A percentile compares a stretch with the other conserved stretches of the same genome.
Evolutionary conservation across 2,329 filamentous ascomycete genomes (phyloP).

Genomic region (Neocatenulostroma microsporum): DNA sequence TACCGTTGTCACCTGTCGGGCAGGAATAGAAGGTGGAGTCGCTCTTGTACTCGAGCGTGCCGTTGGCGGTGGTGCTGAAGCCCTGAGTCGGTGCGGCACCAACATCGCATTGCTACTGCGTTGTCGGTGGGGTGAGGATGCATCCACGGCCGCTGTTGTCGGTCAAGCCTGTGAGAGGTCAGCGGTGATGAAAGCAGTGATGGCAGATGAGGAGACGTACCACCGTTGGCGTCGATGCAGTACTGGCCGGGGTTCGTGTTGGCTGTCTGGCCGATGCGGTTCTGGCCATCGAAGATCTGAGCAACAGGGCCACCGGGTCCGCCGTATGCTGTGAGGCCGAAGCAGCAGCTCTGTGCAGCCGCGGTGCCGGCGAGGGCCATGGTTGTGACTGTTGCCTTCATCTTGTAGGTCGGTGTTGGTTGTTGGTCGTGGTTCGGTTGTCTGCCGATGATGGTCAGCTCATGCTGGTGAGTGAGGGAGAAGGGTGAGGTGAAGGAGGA

Average conservation of each 20-base stretch:
- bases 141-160: constrained; percentile 53
- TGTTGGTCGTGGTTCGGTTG: no score
- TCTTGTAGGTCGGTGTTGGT: no score
- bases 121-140: constrained; percentile 54
- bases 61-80: constrained; percentile 50
- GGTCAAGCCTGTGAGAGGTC: constrained; percentile 34
- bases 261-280: constrained; percentile 47
- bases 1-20: constrained; percentile 47
- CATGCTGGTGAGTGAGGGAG: no score
- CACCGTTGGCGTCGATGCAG: constrained; percentile 47
- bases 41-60: constrained; percentile 46
- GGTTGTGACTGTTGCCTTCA: no score
- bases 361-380: no score
- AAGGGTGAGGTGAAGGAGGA: no score
- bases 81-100: constrained; percentile 46
- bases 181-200: not conserved
- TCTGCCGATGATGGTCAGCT: no score
- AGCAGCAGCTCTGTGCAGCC: constrained; percentile 41
- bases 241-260: constrained; percentile 39
- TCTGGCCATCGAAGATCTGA: constrained; percentile 56
- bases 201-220: constrained; percentile 13
- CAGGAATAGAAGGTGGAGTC: constrained; percentile 53
- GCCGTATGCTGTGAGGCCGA: constrained; percentile 41
- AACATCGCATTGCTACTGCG: constrained; percentile 55
- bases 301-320: constrained; percentile 46